phyloP scores from a whole-genome alignment of 2,329 filamentous ascomycete species.

The Claviceps lovelessii region DNA sequence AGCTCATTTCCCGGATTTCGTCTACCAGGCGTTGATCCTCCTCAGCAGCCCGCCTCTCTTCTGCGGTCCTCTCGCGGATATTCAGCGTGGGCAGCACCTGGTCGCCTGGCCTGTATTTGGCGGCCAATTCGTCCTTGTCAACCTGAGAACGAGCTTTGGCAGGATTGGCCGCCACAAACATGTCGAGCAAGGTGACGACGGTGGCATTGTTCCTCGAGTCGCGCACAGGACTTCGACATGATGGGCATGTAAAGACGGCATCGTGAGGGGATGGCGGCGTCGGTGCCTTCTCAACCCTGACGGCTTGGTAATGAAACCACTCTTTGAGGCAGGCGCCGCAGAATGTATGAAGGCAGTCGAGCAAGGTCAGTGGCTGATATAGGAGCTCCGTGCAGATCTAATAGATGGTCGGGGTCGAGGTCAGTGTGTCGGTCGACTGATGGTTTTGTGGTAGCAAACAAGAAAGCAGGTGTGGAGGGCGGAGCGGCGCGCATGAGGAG shows the following conservation, averaged over 20 bases:
- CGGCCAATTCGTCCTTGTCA: slow-evolving; percentile 64
- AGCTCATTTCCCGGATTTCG: slow-evolving; percentile 57
- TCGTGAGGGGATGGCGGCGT: slow-evolving; percentile 33
- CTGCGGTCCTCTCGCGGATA: slow-evolving; percentile 33
- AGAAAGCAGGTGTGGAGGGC: too few relatives aligned
- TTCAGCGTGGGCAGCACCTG: slow-evolving; percentile 55
- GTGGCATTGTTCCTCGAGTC: slow-evolving; percentile 83
- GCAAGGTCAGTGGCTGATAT: slow-evolving; percentile 77
- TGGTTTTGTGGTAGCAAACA: not conserved
- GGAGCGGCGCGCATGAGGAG: not conserved
- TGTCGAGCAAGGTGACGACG: slow-evolving; percentile 77
- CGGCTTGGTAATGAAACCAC: slow-evolving; percentile 79
- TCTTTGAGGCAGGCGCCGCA: slow-evolving; percentile 91
- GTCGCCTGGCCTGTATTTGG: slow-evolving; percentile 69
- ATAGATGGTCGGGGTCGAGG: not conserved
- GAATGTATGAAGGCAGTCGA: slow-evolving; percentile 90
- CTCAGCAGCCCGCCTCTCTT: slow-evolving; percentile 42
- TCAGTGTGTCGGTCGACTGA: not conserved
- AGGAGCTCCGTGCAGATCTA: slow-evolving; percentile 95
- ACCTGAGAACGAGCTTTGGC: slow-evolving; percentile 51
- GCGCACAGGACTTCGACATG: slow-evolving; percentile 75
- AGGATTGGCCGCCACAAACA: slow-evolving; percentile 71
- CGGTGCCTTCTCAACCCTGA: slow-evolving; percentile 37
- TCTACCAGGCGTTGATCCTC: slow-evolving; percentile 58
- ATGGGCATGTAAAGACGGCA: slow-evolving; percentile 69